Evolutionary conservation across 2,329 filamentous ascomycete species (phyloP), one percentile per base, ranked within the genome.

Genomic region (Trichoderma koningii): DNA sequence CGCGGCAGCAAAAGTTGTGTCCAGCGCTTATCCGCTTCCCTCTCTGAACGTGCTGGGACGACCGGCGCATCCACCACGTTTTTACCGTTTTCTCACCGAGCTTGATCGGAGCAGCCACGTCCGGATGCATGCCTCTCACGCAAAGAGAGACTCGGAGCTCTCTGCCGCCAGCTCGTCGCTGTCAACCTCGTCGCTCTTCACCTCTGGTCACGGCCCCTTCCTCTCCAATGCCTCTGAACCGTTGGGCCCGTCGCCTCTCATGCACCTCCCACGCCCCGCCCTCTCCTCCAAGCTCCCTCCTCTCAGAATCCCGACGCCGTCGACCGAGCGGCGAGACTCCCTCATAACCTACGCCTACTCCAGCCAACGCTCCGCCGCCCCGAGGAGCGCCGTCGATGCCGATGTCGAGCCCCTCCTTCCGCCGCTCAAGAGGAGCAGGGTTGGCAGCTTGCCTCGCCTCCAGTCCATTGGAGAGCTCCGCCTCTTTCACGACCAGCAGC

Each of bases 391-490:
- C 6, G 72, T 77, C 10, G 82, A 84, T 60, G 75, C 80, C 1
- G 82, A 84, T 53, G 75, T 78, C 44, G 83, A 86, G 63, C 79
- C 82, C 19, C 73, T 84, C 47, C 75, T 87, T 3, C 84, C 84
- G 7, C 84, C 84, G 4, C 70, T 86, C 63, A 85, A 85, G 72
- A 77, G 80, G 67, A 83, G 80, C 61, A 79, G 83, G 50, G 78
- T 82, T 34, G 65, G 47, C 15, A 82, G 81, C 3, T 83, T 83
- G 67, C 80, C 82, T 44, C 80, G 82, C 26, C 75, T 87, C 1
- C 79, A 86, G 70, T 86, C 84, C 19, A 86, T 87, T 52, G 83
- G 81, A 48, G 84, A 86, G 72, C 77, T 87, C 4, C 79, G 78
- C 47, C 76, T 86, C 9, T 76, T 82, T 19, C 79, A 78, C 45